phyloP scores from a whole-genome alignment of 805 yeast genomes.

The Sugiyamaella smithiae region DNA sequence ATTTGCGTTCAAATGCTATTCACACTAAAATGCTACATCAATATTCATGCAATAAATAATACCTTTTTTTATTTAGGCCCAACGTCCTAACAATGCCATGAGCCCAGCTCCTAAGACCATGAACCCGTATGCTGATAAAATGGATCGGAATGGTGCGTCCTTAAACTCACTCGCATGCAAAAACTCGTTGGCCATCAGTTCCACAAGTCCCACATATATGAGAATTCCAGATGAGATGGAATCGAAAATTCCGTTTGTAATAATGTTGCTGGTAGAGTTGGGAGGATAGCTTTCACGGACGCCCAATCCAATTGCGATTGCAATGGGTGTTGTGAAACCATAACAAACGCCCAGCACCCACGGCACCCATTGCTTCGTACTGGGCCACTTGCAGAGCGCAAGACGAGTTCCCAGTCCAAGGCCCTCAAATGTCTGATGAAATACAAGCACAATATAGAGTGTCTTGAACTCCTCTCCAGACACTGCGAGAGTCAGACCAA shows the following conservation, averaged over 20 bases:
- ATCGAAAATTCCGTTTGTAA: conserved; percentile 71
- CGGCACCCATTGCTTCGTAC: conserved; percentile 45
- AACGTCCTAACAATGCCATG: conserved; percentile 63
- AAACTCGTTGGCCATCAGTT: conserved; percentile 76
- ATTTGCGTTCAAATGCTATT: too few relatives aligned
- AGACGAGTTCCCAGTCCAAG: conserved; percentile 79
- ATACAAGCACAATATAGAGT: conserved; percentile 54
- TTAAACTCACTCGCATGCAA: conserved; percentile 41
- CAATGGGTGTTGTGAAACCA: conserved; percentile 65
- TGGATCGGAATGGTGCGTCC: conserved; percentile 20
- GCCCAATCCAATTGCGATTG: conserved; percentile 76
- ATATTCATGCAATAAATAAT: conserved; percentile 5
- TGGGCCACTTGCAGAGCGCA: conserved; percentile 60
- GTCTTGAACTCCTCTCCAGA: conserved; percentile 74
- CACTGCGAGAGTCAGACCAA: conserved; percentile 75
- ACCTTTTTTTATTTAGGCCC: conserved; percentile 46
- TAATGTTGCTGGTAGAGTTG: conserved; percentile 51
- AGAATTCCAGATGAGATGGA: conserved; percentile 75
- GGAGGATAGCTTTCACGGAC: conserved; percentile 58
- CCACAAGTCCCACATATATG: conserved; percentile 73
- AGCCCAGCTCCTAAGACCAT: conserved; percentile 53
- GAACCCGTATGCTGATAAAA: conserved; percentile 27
- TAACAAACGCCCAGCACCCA: conserved; percentile 51
- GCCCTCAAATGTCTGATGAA: conserved; percentile 79
- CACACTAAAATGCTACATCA: too few relatives aligned